Percentiles rank a stretch among this genome's conserved stretches.
Conservation (phyloP, 345 rosid genomes). For the Salix dunnii region DNA sequence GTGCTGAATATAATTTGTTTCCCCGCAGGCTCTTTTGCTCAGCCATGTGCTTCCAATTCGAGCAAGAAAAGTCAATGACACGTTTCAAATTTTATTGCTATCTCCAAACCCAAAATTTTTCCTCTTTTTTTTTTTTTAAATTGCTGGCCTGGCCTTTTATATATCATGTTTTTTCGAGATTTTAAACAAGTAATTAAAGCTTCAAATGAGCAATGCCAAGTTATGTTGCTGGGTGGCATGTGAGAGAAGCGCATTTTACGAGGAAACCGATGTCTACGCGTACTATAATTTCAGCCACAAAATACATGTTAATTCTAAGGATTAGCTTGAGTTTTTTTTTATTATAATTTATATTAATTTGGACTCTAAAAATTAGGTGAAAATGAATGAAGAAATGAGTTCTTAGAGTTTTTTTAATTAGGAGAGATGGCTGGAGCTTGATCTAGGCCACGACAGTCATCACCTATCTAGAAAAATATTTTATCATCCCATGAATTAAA, state of each 20-base stretch:
- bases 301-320: too few species aligned
- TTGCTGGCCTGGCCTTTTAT: background rate
- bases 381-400: too few species aligned
- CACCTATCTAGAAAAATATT: too few species aligned
- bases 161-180: background rate
- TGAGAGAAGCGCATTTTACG: constrained; percentile 11
- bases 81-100: constrained; percentile 16
- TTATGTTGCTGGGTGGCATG: constrained; percentile 33
- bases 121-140: background rate
- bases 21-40: constrained; percentile 2
- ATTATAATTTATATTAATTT: too few species aligned
- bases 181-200: background rate
- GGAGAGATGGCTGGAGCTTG: too few species aligned
- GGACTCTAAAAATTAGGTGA: too few species aligned
- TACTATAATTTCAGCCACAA: background rate
- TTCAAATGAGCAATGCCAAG: background rate
- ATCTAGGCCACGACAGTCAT: too few species aligned
- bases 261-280: too few species aligned
- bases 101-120: background rate
- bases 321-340: too few species aligned
- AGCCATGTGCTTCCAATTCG: constrained; percentile 42
- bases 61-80: constrained; percentile 24
- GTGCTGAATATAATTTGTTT: background rate
- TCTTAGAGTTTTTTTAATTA: too few species aligned
- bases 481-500: too few species aligned